These are phyloP conservation scores for Apophysomyces trapeziformis DNA, from an alignment of 371 early-diverging fungal species.

Conservation along the genomic window DNA sequence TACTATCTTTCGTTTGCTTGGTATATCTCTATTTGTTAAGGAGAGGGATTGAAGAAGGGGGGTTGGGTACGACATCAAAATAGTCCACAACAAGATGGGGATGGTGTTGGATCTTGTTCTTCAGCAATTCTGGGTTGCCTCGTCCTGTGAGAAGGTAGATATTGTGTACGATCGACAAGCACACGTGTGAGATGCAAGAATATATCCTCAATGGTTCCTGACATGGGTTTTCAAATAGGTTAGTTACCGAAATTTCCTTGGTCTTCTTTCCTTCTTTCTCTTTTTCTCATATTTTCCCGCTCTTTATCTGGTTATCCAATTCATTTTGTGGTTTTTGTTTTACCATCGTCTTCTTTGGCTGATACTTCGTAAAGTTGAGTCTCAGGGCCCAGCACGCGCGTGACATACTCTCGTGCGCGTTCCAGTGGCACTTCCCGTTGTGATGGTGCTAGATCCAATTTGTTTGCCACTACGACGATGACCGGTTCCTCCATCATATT, in stretches of 20 bases:
- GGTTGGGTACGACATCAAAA: conserved; percentile 12
- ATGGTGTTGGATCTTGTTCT: conserved; percentile 43
- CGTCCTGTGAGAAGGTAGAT: conserved; percentile 36
- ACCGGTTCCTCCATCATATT: conserved; percentile 75
- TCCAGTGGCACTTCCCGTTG: conserved; percentile 64
- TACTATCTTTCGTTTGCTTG: not conserved
- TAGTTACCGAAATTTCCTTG: no score
- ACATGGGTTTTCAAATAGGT: not conserved
- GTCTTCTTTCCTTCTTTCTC: no score
- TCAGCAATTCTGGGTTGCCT: conserved; percentile 33
- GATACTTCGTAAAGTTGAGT: conserved; percentile 71
- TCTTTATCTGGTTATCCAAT: not conserved
- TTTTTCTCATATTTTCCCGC: no score
- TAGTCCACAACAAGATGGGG: conserved; percentile 46
- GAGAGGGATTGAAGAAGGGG: conserved; percentile 11
- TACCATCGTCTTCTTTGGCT: conserved; percentile 76
- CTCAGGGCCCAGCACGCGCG: conserved; percentile 62
- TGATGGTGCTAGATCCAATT: conserved; percentile 68
- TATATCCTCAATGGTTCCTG: conserved; percentile 62
- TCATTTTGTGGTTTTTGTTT: conserved; percentile 8
- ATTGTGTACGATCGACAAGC: conserved; percentile 62
- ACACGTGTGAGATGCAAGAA: conserved; percentile 64
- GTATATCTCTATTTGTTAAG: not conserved
- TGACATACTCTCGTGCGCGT: conserved; percentile 64
- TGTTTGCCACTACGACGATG: conserved; percentile 78